Conservation (phyloP, 257 asterid species). For the Scutellaria barbata region DNA sequence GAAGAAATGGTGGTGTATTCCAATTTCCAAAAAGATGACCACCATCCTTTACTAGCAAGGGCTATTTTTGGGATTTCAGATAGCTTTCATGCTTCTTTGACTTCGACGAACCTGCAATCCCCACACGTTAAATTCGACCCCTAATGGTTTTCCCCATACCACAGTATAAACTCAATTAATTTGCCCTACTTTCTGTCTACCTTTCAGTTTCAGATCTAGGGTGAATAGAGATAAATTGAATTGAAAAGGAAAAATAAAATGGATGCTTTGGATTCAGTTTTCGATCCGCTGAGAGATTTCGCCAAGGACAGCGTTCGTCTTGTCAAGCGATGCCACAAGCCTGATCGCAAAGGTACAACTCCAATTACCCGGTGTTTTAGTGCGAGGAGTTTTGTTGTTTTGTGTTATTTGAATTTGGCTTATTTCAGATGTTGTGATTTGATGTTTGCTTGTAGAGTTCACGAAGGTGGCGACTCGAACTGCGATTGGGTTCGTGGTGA, state of each 20-base stretch:
- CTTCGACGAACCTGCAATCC: constrained; percentile 22
- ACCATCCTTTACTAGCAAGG: too few relatives aligned
- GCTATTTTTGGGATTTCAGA: constrained; percentile 19
- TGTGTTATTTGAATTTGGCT: neutral
- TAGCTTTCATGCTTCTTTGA: constrained; percentile 33
- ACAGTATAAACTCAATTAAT: neutral
- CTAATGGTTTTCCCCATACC: neutral
- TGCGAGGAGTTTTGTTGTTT: neutral
- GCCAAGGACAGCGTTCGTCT: constrained; percentile 52
- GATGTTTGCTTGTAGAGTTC: constrained; percentile 32
- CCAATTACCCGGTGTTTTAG: neutral
- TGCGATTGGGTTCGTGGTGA: constrained; percentile 54
- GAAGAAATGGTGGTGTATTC: too few relatives aligned
- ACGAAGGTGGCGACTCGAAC: constrained; percentile 54
- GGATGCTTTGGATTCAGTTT: constrained; percentile 51
- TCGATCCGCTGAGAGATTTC: constrained; percentile 52
- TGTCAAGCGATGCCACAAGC: constrained; percentile 55
- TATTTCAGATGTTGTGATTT: neutral
- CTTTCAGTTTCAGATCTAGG: constrained; percentile 28
- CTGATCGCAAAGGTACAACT: constrained; percentile 52
- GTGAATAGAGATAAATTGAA: neutral
- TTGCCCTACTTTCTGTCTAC: neutral
- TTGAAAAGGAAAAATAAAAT: constrained; percentile 8
- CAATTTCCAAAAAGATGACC: too few relatives aligned
- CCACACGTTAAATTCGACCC: constrained; percentile 23